Conservation (phyloP, 2,329 filamentous ascomycete species). For the Colletotrichum graminicola region DNA sequence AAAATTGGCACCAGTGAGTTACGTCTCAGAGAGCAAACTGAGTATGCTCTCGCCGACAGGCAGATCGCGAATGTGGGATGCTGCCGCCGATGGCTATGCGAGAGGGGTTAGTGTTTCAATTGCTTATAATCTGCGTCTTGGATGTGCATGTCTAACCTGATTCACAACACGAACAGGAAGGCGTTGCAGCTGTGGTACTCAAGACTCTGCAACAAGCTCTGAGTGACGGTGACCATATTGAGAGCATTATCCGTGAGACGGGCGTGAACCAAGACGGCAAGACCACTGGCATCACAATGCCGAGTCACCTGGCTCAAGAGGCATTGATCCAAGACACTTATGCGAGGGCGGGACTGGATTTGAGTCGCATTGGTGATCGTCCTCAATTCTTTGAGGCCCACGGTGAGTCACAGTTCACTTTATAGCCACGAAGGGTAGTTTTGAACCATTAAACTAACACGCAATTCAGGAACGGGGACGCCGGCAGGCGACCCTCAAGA, state of each 20-base stretch:
- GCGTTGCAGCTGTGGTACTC: constrained; percentile 59
- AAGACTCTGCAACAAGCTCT: constrained; percentile 61
- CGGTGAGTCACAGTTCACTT: constrained; percentile 43
- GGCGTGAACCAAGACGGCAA: constrained; percentile 45
- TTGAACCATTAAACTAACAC: background rate
- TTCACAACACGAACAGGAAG: constrained; percentile 66
- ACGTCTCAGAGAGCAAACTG: constrained; percentile 8
- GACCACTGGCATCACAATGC: constrained; percentile 51
- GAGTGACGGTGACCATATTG: constrained; percentile 46
- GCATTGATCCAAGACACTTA: constrained; percentile 48
- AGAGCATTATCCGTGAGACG: constrained; percentile 45
- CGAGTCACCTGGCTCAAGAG: constrained; percentile 48
- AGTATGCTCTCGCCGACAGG: constrained; percentile 54
- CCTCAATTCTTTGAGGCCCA: constrained; percentile 49
- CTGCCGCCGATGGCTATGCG: constrained; percentile 60
- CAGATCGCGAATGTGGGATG: constrained; percentile 55
- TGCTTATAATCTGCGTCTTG: constrained; percentile 20
- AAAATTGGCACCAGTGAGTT: background rate
- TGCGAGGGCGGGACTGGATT: constrained; percentile 29
- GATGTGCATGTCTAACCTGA: constrained; percentile 38
- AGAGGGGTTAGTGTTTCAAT: background rate
- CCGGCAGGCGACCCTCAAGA: constrained; percentile 63
- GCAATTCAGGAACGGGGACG: constrained; percentile 61
- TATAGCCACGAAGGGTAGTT: background rate
- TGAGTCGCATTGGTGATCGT: constrained; percentile 32